Conservation (phyloP, 2,329 filamentous ascomycete genomes). For the Sordariomycetes sp. region DNA sequence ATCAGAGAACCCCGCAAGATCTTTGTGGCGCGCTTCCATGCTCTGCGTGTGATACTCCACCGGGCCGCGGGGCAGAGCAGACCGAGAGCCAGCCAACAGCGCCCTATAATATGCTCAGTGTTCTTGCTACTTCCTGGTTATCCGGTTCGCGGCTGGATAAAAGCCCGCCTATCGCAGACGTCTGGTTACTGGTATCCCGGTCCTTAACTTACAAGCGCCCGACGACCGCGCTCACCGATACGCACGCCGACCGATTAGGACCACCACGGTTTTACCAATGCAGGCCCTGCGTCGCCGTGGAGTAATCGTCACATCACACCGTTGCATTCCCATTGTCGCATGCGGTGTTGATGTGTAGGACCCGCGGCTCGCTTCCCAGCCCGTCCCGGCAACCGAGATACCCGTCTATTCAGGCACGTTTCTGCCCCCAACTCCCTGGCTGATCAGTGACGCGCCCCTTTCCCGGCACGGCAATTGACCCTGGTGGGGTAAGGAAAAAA, state of each 20-base stretch:
- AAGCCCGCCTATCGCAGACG: background rate
- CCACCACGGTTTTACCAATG: background rate
- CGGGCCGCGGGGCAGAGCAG: background rate
- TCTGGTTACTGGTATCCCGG: background rate
- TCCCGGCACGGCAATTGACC: slow-evolving; percentile 4
- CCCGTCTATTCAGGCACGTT: slow-evolving; percentile 1
- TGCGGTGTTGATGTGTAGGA: background rate
- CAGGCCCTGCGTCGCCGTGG: background rate
- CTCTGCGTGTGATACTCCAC: background rate
- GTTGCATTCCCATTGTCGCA: background rate
- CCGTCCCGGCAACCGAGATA: background rate
- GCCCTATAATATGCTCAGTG: background rate
- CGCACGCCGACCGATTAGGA: background rate
- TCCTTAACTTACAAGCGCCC: background rate
- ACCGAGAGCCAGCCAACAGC: background rate
- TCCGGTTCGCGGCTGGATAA: background rate
- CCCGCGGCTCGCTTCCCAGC: background rate
- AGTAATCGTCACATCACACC: background rate
- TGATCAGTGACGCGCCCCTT: background rate
- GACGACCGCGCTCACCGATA: background rate
- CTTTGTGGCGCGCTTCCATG: background rate
- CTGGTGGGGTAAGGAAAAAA: background rate
- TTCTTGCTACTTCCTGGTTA: background rate
- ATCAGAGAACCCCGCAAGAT: background rate
- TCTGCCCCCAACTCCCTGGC: slow-evolving; percentile 3